phyloP scores from a whole-genome alignment of 2,329 filamentous ascomycete genomes.

The Stagonosporopsis chrysanthemi region DNA sequence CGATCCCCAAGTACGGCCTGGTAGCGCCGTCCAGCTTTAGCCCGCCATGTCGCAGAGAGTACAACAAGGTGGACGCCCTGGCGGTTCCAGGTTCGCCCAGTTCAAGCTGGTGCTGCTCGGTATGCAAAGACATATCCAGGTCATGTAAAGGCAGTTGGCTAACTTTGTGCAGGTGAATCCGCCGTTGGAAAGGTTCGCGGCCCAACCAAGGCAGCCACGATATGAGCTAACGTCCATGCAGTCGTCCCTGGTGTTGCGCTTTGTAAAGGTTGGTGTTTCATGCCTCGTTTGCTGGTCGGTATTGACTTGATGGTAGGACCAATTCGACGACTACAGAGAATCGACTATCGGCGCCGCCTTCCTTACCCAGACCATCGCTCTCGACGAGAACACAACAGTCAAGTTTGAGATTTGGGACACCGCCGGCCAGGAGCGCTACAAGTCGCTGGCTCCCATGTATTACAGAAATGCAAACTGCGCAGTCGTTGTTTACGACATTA shows the following conservation, averaged over 20 bases:
- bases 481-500: constrained; percentile 99
- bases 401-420: constrained; percentile 98
- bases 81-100: constrained; percentile 85
- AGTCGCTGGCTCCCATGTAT: constrained; percentile 99
- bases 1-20: constrained; percentile 16
- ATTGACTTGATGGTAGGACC: constrained; percentile 68
- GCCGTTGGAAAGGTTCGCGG: constrained; percentile 90
- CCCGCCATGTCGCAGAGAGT: constrained; percentile 81
- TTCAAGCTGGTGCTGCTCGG: constrained; percentile 98
- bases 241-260: constrained; percentile 97
- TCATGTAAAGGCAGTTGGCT: constrained; percentile 18
- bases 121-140: constrained; percentile 56
- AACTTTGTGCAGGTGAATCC: constrained; percentile 78
- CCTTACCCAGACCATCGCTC: constrained; percentile 96
- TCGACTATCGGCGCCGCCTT: constrained; percentile 98
- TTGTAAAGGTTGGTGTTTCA: constrained; percentile 81
- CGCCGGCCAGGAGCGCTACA: constrained; percentile 97
- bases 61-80: constrained; percentile 71
- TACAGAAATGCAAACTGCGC: constrained; percentile 99
- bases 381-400: constrained; percentile 97
- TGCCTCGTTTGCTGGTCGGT: not conserved
- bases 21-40: constrained; percentile 33
- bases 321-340: constrained; percentile 99
- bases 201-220: constrained; percentile 36
- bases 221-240: constrained; percentile 53